Evolutionary conservation across 208 protist species (phyloP).

Genomic region (Crithidia brevicula): DNA sequence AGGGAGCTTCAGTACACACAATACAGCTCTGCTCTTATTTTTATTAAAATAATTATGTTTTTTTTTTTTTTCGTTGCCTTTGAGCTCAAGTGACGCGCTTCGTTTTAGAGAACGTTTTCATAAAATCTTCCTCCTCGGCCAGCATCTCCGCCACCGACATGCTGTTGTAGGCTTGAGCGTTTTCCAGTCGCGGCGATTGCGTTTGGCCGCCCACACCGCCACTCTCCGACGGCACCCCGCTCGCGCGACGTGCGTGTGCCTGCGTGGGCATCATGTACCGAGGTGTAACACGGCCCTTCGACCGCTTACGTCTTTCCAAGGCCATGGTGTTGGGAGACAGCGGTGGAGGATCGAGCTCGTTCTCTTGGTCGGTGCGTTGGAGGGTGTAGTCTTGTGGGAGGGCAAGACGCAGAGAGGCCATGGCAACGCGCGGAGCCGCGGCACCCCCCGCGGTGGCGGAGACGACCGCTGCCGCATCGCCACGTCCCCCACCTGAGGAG

Average conservation of each 20-base stretch:
- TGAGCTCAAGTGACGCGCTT: conserved; percentile 14
- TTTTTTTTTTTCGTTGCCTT: background rate
- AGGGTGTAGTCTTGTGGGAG: background rate
- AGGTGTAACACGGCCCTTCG: conserved; percentile 20
- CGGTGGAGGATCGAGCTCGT: background rate
- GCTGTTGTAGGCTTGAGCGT: conserved; percentile 22
- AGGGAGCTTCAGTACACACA: too few relatives aligned
- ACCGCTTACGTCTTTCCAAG: conserved; percentile 11
- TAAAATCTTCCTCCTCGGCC: conserved; percentile 48
- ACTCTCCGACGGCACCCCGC: background rate
- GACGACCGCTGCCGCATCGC: too few relatives aligned
- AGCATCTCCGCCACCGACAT: conserved; percentile 53
- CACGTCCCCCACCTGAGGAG: too few relatives aligned
- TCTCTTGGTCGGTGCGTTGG: background rate
- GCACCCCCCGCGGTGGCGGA: background rate
- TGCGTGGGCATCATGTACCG: conserved; percentile 53
- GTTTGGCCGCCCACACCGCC: background rate
- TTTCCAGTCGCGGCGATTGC: conserved; percentile 4
- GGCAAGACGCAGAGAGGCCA: conserved; percentile 2
- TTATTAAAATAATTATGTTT: too few relatives aligned
- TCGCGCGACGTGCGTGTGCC: conserved; percentile 31
- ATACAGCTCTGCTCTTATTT: too few relatives aligned
- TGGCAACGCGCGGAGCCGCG: background rate
- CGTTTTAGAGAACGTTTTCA: conserved; percentile 48
- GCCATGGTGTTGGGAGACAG: background rate